Base-by-base conservation (phyloP, 441 rosid species). In the Gossypium lobatum region DNA sequence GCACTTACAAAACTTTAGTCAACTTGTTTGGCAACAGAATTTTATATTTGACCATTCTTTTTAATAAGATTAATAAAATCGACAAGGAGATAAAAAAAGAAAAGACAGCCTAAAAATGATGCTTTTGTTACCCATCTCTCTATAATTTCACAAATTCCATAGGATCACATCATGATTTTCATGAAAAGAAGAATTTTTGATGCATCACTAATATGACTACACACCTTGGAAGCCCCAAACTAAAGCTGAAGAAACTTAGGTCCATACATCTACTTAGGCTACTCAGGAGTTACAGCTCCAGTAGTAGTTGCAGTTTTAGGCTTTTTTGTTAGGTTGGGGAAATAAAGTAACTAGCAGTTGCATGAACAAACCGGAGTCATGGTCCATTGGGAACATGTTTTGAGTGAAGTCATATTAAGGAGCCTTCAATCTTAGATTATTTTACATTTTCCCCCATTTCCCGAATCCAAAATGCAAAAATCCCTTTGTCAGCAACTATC, bases 261-360 rank as follows among this genome's bases (percentile, higher is more conserved):
- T 25, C 70, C 23, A 25, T 8, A 67, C 9, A 48, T 67, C 45
- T 48, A 50, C 42, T 67, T 67, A 25, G 14, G 71, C 71, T 67
- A n/a, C 39, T 50, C 20, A 66, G 39, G 13, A 23, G 71, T 50
- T 67, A 67, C 59, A 8, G 9, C 71, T 67, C 39, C 42, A 25
- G 42, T n/a, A n/a, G 34, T 11, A 20, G 3, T 55, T 55, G 26
- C 98, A 86, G 28, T 55, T 48, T 52, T 50, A 50, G 71, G 23
- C 14, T 25, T 67, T 67, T 55, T 65, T 25, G 18, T 50, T 25
- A 16, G 42, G 37, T 67, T 10, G 3, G 59, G 13, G 42, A 13
- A 48, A 20, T 21, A 45, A 67, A 9, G 42, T n/a, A 48, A 67
- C 39, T 48, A 46, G 39, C 13, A 23, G 3, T 26, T 48, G 23